A percentile compares a stretch with the other conserved stretches of the same genome.
Conservation (phyloP, 441 rosid genomes). For the Corymbia calophylla region DNA sequence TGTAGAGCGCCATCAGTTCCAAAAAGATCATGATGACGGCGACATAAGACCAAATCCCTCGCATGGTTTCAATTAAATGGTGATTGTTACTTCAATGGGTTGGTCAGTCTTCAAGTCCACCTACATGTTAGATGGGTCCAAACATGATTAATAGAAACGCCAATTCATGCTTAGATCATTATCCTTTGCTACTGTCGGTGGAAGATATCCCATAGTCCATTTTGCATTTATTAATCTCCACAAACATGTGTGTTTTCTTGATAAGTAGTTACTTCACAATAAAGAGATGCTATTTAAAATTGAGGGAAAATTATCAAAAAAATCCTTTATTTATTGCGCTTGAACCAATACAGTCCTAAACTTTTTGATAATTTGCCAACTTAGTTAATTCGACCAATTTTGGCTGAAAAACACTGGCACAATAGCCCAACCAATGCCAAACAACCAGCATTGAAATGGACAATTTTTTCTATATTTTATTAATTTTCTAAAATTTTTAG, state of each 20-base stretch:
- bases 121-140: background rate
- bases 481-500: too few species aligned
- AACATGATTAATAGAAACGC: background rate
- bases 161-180: background rate
- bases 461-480: too few species aligned
- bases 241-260: background rate
- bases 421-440: fast-evolving
- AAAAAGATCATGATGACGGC: background rate
- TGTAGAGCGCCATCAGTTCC: background rate
- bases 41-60: background rate
- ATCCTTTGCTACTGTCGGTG: background rate
- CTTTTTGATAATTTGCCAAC: too few species aligned
- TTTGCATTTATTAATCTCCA: background rate
- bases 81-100: background rate
- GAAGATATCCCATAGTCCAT: background rate
- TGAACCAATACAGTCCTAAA: fast-evolving
- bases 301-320: too few species aligned
- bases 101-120: background rate
- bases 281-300: background rate
- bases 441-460: background rate
- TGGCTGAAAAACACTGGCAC: too few species aligned
- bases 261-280: background rate
- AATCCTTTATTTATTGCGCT: background rate
- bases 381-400: too few species aligned
- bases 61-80: background rate